These are phyloP conservation scores for Entomortierella lignicola DNA, from an alignment of 192 early-diverging fungal species.

Conservation along the genomic window DNA sequence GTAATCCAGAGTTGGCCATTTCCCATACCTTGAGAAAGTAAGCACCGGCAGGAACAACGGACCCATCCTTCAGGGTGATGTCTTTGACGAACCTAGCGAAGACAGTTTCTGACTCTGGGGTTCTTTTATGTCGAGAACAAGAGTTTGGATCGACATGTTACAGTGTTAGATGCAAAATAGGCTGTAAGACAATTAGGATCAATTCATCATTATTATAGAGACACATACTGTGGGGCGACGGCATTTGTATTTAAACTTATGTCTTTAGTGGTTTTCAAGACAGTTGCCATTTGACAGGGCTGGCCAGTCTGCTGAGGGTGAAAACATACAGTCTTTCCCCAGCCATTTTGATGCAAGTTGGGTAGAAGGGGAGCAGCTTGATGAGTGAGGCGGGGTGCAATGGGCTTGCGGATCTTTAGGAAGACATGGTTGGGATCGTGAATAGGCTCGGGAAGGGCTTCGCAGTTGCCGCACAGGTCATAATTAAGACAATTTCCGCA, in stretches of 20 bases:
- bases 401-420: slow-evolving; percentile 60
- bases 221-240: neutral
- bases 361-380: slow-evolving; percentile 47
- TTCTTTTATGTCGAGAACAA: neutral
- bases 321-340: slow-evolving; percentile 19
- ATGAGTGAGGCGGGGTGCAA: slow-evolving; percentile 28
- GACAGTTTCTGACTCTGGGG: slow-evolving; percentile 9
- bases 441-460: slow-evolving; percentile 47
- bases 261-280: neutral
- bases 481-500: slow-evolving; percentile 71
- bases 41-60: slow-evolving; percentile 53
- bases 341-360: slow-evolving; percentile 54
- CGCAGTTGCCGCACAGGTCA: slow-evolving; percentile 75
- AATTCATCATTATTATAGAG: too few species aligned
- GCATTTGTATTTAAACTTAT: neutral
- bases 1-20: slow-evolving; percentile 66
- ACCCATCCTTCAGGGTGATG: slow-evolving; percentile 71
- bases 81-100: slow-evolving; percentile 67
- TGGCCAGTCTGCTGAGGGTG: slow-evolving; percentile 26
- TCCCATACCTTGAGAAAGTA: slow-evolving; percentile 77
- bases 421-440: slow-evolving; percentile 62
- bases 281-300: neutral
- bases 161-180: neutral
- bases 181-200: too few species aligned
- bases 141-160: neutral